Conservation (phyloP, 164 flowering plant species). For the Aristolochia fimbriata region DNA sequence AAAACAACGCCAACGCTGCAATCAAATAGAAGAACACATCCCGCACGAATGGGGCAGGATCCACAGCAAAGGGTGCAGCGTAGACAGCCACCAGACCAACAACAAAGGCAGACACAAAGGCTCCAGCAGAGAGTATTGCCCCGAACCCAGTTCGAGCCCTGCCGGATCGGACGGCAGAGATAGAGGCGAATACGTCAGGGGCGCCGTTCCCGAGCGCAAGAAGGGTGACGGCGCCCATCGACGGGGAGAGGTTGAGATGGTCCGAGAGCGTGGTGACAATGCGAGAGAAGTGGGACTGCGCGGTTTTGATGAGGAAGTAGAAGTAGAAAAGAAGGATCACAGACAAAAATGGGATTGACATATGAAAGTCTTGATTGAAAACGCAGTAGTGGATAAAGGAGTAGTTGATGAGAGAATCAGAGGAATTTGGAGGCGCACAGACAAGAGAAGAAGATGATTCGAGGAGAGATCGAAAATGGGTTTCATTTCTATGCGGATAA, state of each 20-base stretch:
- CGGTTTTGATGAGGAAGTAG: conserved; percentile 79
- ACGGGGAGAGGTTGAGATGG: conserved; percentile 54
- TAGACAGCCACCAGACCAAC: conserved; percentile 88
- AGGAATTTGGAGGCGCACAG: not conserved
- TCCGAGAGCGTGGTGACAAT: conserved; percentile 60
- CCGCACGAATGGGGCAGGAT: conserved; percentile 62
- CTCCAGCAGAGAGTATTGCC: conserved; percentile 80
- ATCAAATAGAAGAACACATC: conserved; percentile 78
- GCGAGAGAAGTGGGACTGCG: conserved; percentile 71
- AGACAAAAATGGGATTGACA: conserved; percentile 50
- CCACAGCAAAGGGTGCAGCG: conserved; percentile 70
- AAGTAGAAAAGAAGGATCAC: conserved; percentile 55
- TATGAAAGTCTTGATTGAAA: conserved; percentile 27
- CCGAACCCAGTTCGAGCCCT: conserved; percentile 81
- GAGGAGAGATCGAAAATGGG: no score
- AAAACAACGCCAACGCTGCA: conserved; percentile 58
- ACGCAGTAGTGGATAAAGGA: conserved; percentile 58
- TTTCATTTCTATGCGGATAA: no score
- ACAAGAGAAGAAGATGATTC: no score
- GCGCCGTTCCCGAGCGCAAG: conserved; percentile 96
- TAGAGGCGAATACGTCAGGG: conserved; percentile 81
- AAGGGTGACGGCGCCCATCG: conserved; percentile 90
- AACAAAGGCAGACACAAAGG: conserved; percentile 84
- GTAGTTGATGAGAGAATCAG: conserved; percentile 56
- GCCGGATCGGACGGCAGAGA: conserved; percentile 70